phyloP scores from a whole-genome alignment of 176 grass and related monocot genomes.

The Zea luxurians region DNA sequence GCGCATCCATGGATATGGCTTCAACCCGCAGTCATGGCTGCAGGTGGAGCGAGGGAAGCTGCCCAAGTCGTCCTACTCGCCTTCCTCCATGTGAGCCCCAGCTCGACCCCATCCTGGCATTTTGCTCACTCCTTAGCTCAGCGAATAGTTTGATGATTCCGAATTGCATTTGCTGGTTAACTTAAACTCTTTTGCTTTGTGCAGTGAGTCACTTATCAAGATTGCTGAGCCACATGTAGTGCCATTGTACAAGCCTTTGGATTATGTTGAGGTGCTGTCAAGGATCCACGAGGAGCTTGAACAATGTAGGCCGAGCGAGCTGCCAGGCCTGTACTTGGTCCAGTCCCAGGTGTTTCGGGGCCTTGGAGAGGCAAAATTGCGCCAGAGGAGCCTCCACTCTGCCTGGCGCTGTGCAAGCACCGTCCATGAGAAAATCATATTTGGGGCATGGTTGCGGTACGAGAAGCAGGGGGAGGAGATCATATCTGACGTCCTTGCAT shows the following conservation, averaged over 20 bases:
- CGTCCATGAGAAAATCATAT: constrained; percentile 81
- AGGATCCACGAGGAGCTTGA: constrained; percentile 90
- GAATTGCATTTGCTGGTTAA: constrained; percentile 10
- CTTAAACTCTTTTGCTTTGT: not conserved
- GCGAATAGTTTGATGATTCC: constrained; percentile 3
- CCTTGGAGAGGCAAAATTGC: constrained; percentile 78
- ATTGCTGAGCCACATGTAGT: constrained; percentile 75
- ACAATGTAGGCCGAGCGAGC: constrained; percentile 54
- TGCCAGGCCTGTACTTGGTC: constrained; percentile 61
- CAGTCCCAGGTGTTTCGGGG: constrained; percentile 91
- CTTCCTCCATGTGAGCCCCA: constrained; percentile 85
- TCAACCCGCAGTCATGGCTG: constrained; percentile 87
- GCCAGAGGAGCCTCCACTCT: constrained; percentile 79
- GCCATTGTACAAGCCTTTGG: constrained; percentile 68
- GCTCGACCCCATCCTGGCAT: not conserved
- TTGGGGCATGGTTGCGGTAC: constrained; percentile 70
- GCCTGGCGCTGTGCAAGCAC: constrained; percentile 57
- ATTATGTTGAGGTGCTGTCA: constrained; percentile 78
- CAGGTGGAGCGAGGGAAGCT: constrained; percentile 94
- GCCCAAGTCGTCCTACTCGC: constrained; percentile 63
- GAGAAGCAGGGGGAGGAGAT: constrained; percentile 81
- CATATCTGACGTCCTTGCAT: constrained; percentile 68
- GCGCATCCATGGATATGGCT: constrained; percentile 64
- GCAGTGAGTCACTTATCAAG: constrained; percentile 89
- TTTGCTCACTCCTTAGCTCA: not conserved